Base-by-base conservation (phyloP, 2,329 filamentous ascomycete species). In the Fusarium hainanense region DNA sequence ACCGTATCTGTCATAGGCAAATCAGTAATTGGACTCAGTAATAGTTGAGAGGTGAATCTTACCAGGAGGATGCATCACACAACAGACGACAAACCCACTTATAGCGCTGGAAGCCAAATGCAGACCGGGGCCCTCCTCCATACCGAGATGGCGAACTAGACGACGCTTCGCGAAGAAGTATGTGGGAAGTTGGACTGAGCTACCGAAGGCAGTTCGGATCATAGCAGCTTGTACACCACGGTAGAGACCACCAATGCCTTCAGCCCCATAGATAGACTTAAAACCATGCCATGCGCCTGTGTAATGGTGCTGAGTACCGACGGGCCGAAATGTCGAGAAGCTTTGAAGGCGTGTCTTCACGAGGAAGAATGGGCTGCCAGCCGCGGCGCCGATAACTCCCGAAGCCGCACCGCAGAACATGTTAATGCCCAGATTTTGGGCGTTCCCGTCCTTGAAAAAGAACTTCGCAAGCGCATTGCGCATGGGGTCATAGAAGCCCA, bases 401-500 rank as follows among this genome's bases (percentile, higher is more conserved):
- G 94, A 97, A 14, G 88, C 84, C 21, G 96, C 96, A 74, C 96
- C 96, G 59, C 93, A 92, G 79, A 98, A 91, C 84, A 99, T 93
- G 83, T 99, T 99, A 81, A 98, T 88, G 37, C 89, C 92, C 61
- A 98, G 87, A 72, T 90, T 95, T 81, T 99, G 96, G 28, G 90
- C 87, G n/a, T 86, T 85, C 32, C 88, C 79, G 78, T 97, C 91
- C 66, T 88, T 85, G 81, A 93, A 92, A 59, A 97, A 80, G 51
- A 92, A 82, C 8, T 83, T 85, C 1, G 93, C 90, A 46, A 97
- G 78, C 23, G 84, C 85, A 50, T 88, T 86, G 77, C 96, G 93
- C 82, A 98, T 89, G 7, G 96, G 96, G 79, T 99, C 96, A 85
- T 99, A 99, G 85, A 99, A 98, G 66, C 96, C 94, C 58, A 99